Conservation (phyloP, 768 basidiomycete genomes). For the Russula emetica region DNA sequence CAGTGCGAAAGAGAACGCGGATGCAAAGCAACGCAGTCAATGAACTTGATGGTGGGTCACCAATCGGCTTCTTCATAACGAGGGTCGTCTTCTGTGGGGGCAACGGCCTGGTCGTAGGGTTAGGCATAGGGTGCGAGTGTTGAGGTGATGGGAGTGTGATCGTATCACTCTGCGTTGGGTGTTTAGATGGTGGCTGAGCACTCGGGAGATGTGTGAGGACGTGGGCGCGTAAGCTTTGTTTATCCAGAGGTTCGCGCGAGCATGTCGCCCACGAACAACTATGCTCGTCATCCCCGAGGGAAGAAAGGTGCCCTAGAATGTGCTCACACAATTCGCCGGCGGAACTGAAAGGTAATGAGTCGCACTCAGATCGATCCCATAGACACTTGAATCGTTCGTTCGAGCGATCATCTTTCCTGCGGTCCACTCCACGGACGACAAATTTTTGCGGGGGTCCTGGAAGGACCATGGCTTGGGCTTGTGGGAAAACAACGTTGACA, state of each 20-base stretch:
- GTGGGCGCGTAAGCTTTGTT: slow-evolving; percentile 56
- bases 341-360: slow-evolving; percentile 43
- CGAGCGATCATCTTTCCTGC: slow-evolving; percentile 53
- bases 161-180: slow-evolving; percentile 68
- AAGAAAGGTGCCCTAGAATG: slow-evolving; percentile 48
- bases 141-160: slow-evolving; percentile 60
- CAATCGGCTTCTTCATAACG: slow-evolving; percentile 51
- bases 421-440: slow-evolving; percentile 81
- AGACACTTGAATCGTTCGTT: slow-evolving; percentile 69
- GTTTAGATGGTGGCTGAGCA: slow-evolving; percentile 49
- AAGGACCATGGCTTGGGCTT: slow-evolving; percentile 83
- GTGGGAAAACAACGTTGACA: slow-evolving; percentile 78
- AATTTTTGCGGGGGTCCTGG: slow-evolving; percentile 70
- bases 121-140: slow-evolving; percentile 51
- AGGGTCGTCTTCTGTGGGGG: slow-evolving; percentile 69
- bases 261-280: slow-evolving; percentile 76
- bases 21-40: slow-evolving; percentile 79
- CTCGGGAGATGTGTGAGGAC: slow-evolving; percentile 73
- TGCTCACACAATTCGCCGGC: slow-evolving; percentile 73
- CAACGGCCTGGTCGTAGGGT: slow-evolving; percentile 62
- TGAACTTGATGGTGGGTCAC: slow-evolving; percentile 67
- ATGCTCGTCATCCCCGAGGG: slow-evolving; percentile 42
- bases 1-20: slow-evolving; percentile 75
- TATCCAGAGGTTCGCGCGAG: slow-evolving; percentile 43
- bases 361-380: slow-evolving; percentile 66